Conservation (phyloP, 805 yeast genomes). For the Lipomyces sp. region DNA sequence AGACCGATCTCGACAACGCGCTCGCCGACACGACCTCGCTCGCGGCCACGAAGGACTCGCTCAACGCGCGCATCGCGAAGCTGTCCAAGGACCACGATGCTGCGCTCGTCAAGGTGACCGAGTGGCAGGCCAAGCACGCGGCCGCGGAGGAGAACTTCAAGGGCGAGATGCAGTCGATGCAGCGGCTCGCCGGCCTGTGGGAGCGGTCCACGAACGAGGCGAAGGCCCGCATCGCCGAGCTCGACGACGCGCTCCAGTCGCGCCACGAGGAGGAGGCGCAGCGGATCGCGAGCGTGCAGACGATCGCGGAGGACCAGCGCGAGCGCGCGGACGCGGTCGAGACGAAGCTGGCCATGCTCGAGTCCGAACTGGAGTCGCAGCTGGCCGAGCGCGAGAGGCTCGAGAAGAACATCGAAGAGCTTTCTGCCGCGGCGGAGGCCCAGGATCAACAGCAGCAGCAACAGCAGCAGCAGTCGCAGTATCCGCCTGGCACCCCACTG, state of each 20-base stretch:
- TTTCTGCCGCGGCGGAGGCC: background rate
- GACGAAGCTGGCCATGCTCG: constrained; percentile 45
- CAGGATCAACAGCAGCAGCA: constrained; percentile 3
- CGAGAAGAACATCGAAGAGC: background rate
- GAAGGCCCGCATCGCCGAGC: constrained; percentile 48
- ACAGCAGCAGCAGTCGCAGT: constrained; percentile 3
- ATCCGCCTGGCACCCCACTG: constrained; percentile 11
- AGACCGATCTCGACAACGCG: constrained; percentile 40
- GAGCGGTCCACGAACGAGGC: constrained; percentile 54
- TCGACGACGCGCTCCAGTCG: constrained; percentile 50
- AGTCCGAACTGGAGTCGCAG: constrained; percentile 40
- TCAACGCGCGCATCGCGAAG: constrained; percentile 41
- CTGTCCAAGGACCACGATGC: constrained; percentile 44
- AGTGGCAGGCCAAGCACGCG: constrained; percentile 46
- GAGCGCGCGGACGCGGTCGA: constrained; percentile 40
- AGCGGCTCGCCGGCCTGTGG: constrained; percentile 55
- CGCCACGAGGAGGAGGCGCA: constrained; percentile 43
- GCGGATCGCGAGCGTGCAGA: constrained; percentile 39
- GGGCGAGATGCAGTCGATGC: constrained; percentile 59
- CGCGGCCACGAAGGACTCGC: constrained; percentile 35
- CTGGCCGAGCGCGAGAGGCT: constrained; percentile 24
- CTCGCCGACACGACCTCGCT: constrained; percentile 37
- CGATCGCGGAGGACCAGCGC: constrained; percentile 41
- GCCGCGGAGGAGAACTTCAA: constrained; percentile 50
- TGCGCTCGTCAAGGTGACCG: constrained; percentile 46